Base-by-base conservation (phyloP, 1,139 yeast genomes). In the Magnusiomyces magnusii region DNA sequence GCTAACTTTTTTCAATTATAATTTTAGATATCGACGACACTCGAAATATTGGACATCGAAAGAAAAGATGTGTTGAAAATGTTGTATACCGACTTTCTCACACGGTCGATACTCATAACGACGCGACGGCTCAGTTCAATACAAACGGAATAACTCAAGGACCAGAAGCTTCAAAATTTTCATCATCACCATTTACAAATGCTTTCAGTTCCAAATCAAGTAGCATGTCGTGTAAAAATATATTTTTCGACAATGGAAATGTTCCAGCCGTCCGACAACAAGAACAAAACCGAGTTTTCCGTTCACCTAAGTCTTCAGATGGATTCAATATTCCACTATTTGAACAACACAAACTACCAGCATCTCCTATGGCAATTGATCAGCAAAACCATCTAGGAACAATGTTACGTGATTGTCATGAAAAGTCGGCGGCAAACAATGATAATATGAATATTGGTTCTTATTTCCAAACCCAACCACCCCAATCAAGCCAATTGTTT, bases 11-110 rank as follows among this genome's bases (percentile, higher is more conserved):
- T 31, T 31, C 13, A 13, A n/a, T n/a, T n/a, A n/a, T n/a, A n/a
- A 41, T 41, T 21, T 44, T 44, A 53, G 55, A 53, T 28, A 41
- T 53, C n/a, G 50, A 53, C 25, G 55, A 27, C 41, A 41, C 49
- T 24, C 49, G 50, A 41, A 25, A 27, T 24, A 17, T 19, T n/a
- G 28, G 19, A 13, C 9, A n/a, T 9, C 36, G 50, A 25, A 53
- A 53, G 24, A 53, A 53, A 24, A 27, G 23, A 23, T 36, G 55
- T 23, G 50, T 53, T 21, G 55, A 53, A 5, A 53, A 41, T 39
- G 54, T 51, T 39, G 54, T 51, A 15, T 51, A 51, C 28, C 17
- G 34, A 34, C 47, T 51, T 21, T 39, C 47, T 2, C 31, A 21
- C 3, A 51, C 54, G 2, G 31, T 39, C 3, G 54, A 51, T 21